Evolutionary conservation across 78 protist species (phyloP).

Genomic region (Isochrysis galbana): DNA sequence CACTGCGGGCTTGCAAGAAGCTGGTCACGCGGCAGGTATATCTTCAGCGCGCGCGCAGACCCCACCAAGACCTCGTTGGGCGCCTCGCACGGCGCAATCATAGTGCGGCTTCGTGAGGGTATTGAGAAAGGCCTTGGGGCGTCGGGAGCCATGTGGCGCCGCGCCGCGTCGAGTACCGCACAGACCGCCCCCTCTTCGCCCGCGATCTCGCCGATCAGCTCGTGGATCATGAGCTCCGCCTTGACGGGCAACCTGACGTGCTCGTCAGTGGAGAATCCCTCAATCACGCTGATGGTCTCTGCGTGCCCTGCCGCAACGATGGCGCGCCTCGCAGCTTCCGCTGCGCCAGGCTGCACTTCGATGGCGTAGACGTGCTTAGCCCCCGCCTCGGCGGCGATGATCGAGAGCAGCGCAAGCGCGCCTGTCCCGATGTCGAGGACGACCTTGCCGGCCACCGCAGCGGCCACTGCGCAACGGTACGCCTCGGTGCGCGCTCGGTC

Average conservation of each 20-base stretch:
- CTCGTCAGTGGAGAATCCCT: conserved; percentile 7
- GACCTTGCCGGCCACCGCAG: background rate
- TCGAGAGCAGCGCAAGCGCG: conserved; percentile 28
- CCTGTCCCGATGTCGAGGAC: conserved; percentile 34
- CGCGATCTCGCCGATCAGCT: conserved; percentile 38
- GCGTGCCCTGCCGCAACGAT: background rate
- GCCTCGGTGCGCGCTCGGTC: conserved; percentile 1
- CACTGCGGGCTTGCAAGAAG: background rate
- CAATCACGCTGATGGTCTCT: background rate
- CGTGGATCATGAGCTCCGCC: conserved; percentile 36
- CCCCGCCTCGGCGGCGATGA: conserved; percentile 38
- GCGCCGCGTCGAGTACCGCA: background rate
- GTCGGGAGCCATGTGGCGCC: background rate
- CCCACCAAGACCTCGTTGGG: background rate
- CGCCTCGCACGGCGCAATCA: background rate
- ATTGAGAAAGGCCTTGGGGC: background rate
- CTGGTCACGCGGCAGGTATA: background rate
- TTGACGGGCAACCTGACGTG: background rate
- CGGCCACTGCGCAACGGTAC: background rate
- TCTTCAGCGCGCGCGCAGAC: background rate
- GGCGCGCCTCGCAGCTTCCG: background rate
- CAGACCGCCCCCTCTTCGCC: conserved; percentile 17
- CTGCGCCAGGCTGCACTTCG: conserved; percentile 33
- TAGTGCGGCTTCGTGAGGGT: background rate
- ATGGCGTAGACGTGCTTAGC: conserved; percentile 31